These are phyloP conservation scores for Sherardia arvensis DNA, from an alignment of 257 asterid species.

Conservation along the genomic window DNA sequence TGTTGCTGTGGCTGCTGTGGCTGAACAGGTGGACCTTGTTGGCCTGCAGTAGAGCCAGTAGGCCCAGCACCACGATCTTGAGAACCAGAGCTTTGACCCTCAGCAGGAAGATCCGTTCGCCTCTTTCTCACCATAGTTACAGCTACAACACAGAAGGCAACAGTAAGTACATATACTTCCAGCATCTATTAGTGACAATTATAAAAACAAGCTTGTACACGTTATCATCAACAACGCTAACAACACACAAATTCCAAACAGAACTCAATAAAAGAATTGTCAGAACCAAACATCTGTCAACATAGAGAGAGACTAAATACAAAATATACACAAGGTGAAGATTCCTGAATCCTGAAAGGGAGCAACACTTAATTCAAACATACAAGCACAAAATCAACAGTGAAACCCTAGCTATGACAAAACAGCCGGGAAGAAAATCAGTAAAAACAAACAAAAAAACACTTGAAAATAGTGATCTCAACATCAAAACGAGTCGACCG, in stretches of 20 bases:
- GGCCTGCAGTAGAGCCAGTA: slow-evolving; percentile 21
- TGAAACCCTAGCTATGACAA: not conserved
- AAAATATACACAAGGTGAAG: not conserved
- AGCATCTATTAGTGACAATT: not conserved
- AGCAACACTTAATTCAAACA: not conserved
- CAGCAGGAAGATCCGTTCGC: slow-evolving; percentile 52
- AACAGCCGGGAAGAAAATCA: not conserved
- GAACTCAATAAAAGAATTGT: not conserved
- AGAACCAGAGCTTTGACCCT: slow-evolving; percentile 56
- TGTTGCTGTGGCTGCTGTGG: slow-evolving; percentile 29
- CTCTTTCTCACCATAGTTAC: slow-evolving; percentile 68
- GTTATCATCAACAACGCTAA: not conserved
- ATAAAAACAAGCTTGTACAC: not conserved
- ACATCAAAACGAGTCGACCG: not conserved
- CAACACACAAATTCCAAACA: not conserved
- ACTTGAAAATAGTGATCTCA: not conserved
- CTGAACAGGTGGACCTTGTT: slow-evolving; percentile 37
- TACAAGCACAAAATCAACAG: not conserved
- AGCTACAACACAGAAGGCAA: slow-evolving; percentile 21
- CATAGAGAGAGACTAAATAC: not conserved
- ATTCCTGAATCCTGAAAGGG: not conserved
- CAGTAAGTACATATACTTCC: not conserved
- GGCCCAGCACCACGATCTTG: slow-evolving; percentile 45
- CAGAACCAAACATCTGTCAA: no score
- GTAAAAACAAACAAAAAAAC: not conserved